A percentile compares a stretch with the other conserved stretches of the same genome.
phyloP scores from a whole-genome alignment of 2,329 filamentous ascomycete genomes.

The Raffaelea albimanens region DNA sequence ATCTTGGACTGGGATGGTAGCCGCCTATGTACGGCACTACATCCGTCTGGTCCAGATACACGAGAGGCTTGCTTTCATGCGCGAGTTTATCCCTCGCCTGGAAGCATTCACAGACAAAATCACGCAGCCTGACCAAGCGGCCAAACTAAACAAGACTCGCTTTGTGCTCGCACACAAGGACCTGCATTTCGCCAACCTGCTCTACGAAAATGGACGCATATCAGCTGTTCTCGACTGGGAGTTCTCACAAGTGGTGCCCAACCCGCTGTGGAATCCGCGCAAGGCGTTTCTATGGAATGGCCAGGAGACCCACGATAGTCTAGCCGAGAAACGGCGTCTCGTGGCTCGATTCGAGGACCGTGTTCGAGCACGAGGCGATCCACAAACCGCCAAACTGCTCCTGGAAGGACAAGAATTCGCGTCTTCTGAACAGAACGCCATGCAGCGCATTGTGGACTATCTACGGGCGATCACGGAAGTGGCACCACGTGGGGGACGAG shows the following conservation, averaged over 20 bases:
- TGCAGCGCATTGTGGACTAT: slow-evolving; percentile 15
- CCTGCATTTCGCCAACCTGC: slow-evolving; percentile 27
- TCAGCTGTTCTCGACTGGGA: slow-evolving; percentile 28
- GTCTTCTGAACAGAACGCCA: background rate
- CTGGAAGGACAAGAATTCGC: background rate
- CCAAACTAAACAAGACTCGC: slow-evolving; percentile 13
- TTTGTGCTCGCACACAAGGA: slow-evolving; percentile 25
- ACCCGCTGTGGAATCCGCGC: slow-evolving; percentile 23
- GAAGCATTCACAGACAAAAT: slow-evolving; percentile 13
- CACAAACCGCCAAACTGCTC: background rate
- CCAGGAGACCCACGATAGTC: slow-evolving; percentile 10
- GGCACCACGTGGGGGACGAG: slow-evolving; percentile 15
- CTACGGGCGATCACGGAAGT: slow-evolving; percentile 21
- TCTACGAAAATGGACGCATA: slow-evolving; percentile 20
- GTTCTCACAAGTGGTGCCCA: slow-evolving; percentile 25
- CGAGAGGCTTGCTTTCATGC: slow-evolving; percentile 16
- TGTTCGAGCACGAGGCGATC: background rate
- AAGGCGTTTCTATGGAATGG: slow-evolving; percentile 26
- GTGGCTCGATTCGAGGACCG: slow-evolving; percentile 16
- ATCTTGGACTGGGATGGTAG: slow-evolving; percentile 18
- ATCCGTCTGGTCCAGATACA: slow-evolving; percentile 19
- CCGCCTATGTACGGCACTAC: slow-evolving; percentile 17
- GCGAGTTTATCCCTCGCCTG: slow-evolving; percentile 19
- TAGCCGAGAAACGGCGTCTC: slow-evolving; percentile 16
- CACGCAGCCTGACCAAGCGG: background rate